Evolutionary conservation across 495 filamentous ascomycete species (phyloP).

Genomic region (Penicillium nucicola): DNA sequence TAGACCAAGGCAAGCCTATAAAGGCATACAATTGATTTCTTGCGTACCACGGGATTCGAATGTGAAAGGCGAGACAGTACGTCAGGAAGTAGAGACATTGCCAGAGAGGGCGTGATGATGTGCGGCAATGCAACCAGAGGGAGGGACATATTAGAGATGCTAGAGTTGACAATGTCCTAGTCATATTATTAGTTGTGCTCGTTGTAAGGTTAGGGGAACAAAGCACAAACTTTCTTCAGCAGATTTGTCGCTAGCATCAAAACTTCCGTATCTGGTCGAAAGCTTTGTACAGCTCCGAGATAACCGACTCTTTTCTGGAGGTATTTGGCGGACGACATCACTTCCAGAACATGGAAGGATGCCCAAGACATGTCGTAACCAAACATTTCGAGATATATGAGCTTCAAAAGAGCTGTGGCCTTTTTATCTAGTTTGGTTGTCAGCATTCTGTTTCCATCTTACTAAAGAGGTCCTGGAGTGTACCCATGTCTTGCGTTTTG

Average conservation of each 20-base stretch:
- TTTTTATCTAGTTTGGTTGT: slow-evolving; percentile 68
- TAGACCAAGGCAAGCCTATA: slow-evolving; percentile 92
- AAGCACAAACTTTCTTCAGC: slow-evolving; percentile 76
- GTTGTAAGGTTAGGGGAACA: background rate
- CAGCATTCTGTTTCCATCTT: slow-evolving; percentile 13
- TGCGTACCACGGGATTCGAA: slow-evolving; percentile 75
- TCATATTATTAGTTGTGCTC: background rate
- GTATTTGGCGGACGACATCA: slow-evolving; percentile 95
- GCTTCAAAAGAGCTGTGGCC: slow-evolving; percentile 89
- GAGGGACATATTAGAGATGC: slow-evolving; percentile 71
- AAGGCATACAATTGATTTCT: slow-evolving; percentile 91
- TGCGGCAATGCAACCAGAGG: slow-evolving; percentile 87
- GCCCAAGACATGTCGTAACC: slow-evolving; percentile 99
- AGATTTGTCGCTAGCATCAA: slow-evolving; percentile 97
- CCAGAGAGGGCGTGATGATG: slow-evolving; percentile 84
- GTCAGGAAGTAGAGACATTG: slow-evolving; percentile 82
- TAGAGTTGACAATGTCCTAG: slow-evolving; percentile 77
- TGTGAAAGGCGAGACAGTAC: slow-evolving; percentile 82
- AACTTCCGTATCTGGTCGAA: slow-evolving; percentile 91
- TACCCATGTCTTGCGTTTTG: slow-evolving; percentile 86
- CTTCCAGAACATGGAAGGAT: slow-evolving; percentile 94
- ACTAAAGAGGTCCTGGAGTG: background rate
- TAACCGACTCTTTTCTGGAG: slow-evolving; percentile 93
- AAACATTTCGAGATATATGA: slow-evolving; percentile 98
- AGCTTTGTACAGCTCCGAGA: slow-evolving; percentile 94